Percentiles rank a stretch among this genome's conserved stretches.
Evolutionary conservation across 805 yeast species (phyloP).

Genomic region (Barnettozyma californica): DNA sequence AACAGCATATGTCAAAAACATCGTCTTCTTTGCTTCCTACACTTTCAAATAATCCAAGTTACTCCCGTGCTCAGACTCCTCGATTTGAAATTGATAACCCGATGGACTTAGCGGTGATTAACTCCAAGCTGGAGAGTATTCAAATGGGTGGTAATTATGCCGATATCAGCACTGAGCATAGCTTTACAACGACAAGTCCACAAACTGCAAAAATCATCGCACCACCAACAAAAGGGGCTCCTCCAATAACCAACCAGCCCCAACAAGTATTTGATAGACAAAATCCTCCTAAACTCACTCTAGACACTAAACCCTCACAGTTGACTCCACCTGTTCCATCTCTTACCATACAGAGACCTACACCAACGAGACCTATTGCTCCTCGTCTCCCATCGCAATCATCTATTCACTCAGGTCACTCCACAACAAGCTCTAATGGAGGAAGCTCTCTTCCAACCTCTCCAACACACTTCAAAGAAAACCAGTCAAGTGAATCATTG

Average conservation of each 20-base stretch:
- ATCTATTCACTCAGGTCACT: not conserved
- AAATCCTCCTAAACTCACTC: slow-evolving; percentile 1
- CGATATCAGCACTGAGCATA: not conserved
- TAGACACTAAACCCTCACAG: not conserved
- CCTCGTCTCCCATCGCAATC: slow-evolving; percentile 4
- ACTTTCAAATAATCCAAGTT: slow-evolving; percentile 4
- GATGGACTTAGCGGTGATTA: slow-evolving; percentile 16
- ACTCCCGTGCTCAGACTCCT: slow-evolving; percentile 27
- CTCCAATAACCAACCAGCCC: not conserved
- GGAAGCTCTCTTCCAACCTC: not conserved
- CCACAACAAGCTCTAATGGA: not conserved
- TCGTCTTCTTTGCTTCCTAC: slow-evolving; percentile 4
- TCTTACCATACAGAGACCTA: slow-evolving; percentile 12
- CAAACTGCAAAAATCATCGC: not conserved
- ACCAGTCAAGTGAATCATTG: not conserved
- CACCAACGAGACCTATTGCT: slow-evolving; percentile 13
- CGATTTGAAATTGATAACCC: slow-evolving; percentile 18
- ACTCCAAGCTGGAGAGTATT: slow-evolving; percentile 20
- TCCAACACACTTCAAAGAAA: not conserved
- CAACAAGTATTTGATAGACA: not conserved
- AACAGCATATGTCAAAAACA: not conserved
- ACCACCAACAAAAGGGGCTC: not conserved
- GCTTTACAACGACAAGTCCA: not conserved
- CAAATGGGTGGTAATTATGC: slow-evolving; percentile 6
- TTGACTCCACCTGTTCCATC: slow-evolving; percentile 3